A percentile compares a stretch with the other conserved stretches of the same genome.
These are phyloP conservation scores for Diaporthe sp. DNA, from an alignment of 2,329 filamentous ascomycete genomes.

Conservation along the genomic window DNA sequence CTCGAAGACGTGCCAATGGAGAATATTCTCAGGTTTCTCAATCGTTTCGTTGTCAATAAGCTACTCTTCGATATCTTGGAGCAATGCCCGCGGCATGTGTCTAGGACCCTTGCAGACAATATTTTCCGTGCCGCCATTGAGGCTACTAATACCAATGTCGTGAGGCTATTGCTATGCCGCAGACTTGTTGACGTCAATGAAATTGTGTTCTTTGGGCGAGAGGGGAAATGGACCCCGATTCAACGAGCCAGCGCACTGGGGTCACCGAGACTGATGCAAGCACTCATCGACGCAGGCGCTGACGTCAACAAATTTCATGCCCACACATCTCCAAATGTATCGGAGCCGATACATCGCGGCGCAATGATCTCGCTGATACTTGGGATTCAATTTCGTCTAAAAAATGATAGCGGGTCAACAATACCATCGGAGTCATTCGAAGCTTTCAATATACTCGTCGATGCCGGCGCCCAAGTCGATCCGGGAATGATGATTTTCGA, in stretches of 20 bases:
- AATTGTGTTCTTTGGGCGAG: not conserved
- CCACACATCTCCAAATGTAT: too few relatives aligned
- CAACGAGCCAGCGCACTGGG: not conserved
- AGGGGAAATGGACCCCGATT: not conserved
- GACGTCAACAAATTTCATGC: not conserved
- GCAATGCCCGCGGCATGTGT: not conserved
- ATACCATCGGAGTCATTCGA: not conserved
- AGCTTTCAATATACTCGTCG: not conserved
- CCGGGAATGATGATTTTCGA: not conserved
- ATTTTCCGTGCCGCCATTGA: slow-evolving; percentile 1
- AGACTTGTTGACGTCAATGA: not conserved
- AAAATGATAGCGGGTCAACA: too few relatives aligned
- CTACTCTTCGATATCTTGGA: not conserved
- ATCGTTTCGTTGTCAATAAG: not conserved
- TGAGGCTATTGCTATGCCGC: not conserved
- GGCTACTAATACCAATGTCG: not conserved
- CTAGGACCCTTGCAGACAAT: not conserved
- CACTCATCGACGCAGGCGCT: not conserved
- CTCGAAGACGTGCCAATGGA: not conserved
- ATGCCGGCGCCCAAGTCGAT: not conserved
- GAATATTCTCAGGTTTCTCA: slow-evolving; percentile 17
- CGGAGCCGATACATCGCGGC: too few relatives aligned
- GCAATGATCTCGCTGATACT: too few relatives aligned
- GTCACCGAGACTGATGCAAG: not conserved
- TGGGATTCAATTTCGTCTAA: not conserved